Evolutionary conservation across 306 rosid species (phyloP).

Genomic region (Trifolium repens): DNA sequence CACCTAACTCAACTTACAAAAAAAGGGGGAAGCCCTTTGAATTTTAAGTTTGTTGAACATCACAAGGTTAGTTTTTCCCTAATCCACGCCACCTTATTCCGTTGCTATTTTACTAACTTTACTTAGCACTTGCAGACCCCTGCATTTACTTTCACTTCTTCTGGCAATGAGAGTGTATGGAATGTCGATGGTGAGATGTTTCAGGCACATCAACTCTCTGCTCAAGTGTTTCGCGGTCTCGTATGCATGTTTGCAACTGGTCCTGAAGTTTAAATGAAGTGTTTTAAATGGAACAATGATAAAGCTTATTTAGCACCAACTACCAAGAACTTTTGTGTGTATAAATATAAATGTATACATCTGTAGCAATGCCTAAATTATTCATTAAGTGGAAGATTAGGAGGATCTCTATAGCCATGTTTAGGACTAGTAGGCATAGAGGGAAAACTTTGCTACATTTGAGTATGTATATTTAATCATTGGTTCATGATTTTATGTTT

Average conservation of each 20-base stretch:
- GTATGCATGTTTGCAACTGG: conserved; percentile 83
- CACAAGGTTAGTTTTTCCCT: conserved; percentile 66
- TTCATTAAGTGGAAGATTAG: conserved; percentile 16
- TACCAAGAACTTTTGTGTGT: conserved; percentile 22
- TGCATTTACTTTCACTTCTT: conserved; percentile 79
- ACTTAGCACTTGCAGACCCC: conserved; percentile 57
- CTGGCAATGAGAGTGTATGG: conserved; percentile 83
- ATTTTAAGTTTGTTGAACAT: conserved; percentile 87
- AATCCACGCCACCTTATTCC: conserved; percentile 5
- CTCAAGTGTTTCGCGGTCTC: conserved; percentile 89
- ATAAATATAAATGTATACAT: neutral
- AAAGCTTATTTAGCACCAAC: conserved; percentile 23
- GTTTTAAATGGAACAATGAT: conserved; percentile 30
- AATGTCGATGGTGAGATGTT: conserved; percentile 86
- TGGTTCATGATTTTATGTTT: conserved; percentile 30
- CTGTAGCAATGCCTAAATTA: conserved; percentile 14
- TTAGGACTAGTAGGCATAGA: conserved; percentile 30
- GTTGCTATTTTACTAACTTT: conserved; percentile 1
- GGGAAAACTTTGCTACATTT: conserved; percentile 19
- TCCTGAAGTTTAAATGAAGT: conserved; percentile 67
- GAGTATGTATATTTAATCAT: neutral
- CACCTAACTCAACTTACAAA: conserved; percentile 84
- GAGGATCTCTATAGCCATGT: conserved; percentile 2
- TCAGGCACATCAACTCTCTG: conserved; percentile 87
- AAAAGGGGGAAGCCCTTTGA: conserved; percentile 83